Evolutionary conservation across 2,329 filamentous ascomycete species (phyloP).

Genomic region (Cercospora berteroae): DNA sequence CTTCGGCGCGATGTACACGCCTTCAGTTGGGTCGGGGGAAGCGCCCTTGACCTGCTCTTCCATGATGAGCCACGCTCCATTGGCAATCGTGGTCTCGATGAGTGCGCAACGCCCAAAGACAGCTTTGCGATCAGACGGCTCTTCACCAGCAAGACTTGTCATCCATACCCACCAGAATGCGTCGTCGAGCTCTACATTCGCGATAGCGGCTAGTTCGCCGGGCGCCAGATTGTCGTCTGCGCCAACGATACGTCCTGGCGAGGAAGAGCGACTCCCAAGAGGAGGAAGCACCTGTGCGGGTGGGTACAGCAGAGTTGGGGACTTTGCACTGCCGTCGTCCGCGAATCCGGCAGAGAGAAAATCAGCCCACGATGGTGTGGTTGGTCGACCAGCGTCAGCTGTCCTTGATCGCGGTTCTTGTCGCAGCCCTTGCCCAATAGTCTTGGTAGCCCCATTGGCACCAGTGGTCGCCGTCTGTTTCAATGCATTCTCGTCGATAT

Average conservation of each 20-base stretch:
- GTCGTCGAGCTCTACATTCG: constrained; percentile 80
- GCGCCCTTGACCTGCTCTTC: constrained; percentile 96
- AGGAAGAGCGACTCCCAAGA: constrained; percentile 47
- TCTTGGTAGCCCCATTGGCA: constrained; percentile 26
- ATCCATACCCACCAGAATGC: constrained; percentile 99
- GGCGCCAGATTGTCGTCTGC: constrained; percentile 78
- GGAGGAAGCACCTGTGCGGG: constrained; percentile 89
- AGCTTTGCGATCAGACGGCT: constrained; percentile 79
- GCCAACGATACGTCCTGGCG: constrained; percentile 38
- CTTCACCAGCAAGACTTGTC: constrained; percentile 87
- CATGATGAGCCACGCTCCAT: constrained; percentile 86
- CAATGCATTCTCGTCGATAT: constrained; percentile 51
- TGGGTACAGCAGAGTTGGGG: constrained; percentile 67
- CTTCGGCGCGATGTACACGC: constrained; percentile 91
- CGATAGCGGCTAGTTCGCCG: constrained; percentile 91
- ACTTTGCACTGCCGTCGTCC: constrained; percentile 62
- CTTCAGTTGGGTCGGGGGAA: constrained; percentile 76
- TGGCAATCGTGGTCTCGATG: constrained; percentile 78
- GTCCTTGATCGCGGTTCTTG: constrained; percentile 65
- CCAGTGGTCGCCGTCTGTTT: constrained; percentile 22
- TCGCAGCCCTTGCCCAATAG: constrained; percentile 53
- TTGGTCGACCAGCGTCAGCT: constrained; percentile 73
- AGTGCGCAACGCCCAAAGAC: constrained; percentile 92
- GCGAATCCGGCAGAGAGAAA: constrained; percentile 92
- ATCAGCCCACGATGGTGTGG: constrained; percentile 96